phyloP scores from a whole-genome alignment of 805 yeast species.

The Cyberlindnera mrakii region DNA sequence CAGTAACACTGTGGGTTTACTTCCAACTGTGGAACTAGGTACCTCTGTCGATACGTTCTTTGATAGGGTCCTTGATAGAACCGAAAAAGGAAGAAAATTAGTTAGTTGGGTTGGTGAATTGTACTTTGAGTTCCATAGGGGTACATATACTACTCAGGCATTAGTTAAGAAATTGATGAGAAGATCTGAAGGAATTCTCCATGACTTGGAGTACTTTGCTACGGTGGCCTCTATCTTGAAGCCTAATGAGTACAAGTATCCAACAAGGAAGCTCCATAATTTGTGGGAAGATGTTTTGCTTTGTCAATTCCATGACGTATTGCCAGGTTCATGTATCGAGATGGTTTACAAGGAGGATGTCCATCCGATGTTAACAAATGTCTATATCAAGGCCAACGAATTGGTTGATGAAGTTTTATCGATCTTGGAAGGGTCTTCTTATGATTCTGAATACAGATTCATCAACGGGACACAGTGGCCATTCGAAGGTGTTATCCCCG shows the following conservation, averaged over 20 bases:
- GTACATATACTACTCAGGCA: conserved; percentile 94
- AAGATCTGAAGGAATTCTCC: conserved; percentile 64
- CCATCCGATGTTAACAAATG: conserved; percentile 62
- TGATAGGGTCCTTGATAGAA: conserved; percentile 52
- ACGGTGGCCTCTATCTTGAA: conserved; percentile 57
- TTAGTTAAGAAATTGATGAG: conserved; percentile 78
- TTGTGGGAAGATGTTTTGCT: conserved; percentile 87
- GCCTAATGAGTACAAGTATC: conserved; percentile 55
- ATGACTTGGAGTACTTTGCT: conserved; percentile 81
- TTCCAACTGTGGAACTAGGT: conserved; percentile 81
- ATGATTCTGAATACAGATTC: conserved; percentile 19
- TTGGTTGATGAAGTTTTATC: conserved; percentile 40
- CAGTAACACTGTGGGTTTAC: conserved; percentile 68
- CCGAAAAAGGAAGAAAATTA: conserved; percentile 59
- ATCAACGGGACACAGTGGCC: conserved; percentile 66
- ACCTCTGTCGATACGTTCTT: conserved; percentile 70
- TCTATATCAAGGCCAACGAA: conserved; percentile 44
- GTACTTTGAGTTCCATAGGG: conserved; percentile 92
- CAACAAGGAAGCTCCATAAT: conserved; percentile 55
- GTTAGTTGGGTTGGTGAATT: conserved; percentile 94
- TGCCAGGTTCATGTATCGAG: conserved; percentile 94
- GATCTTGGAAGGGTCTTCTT: conserved; percentile 8
- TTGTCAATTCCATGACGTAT: conserved; percentile 96
- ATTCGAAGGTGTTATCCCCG: conserved; percentile 35
- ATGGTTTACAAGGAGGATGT: conserved; percentile 89